Evolutionary conservation across 169 alveolate species (phyloP), one percentile per base, ranked within the genome.

Genomic region (Plasmodium knowlesi): DNA sequence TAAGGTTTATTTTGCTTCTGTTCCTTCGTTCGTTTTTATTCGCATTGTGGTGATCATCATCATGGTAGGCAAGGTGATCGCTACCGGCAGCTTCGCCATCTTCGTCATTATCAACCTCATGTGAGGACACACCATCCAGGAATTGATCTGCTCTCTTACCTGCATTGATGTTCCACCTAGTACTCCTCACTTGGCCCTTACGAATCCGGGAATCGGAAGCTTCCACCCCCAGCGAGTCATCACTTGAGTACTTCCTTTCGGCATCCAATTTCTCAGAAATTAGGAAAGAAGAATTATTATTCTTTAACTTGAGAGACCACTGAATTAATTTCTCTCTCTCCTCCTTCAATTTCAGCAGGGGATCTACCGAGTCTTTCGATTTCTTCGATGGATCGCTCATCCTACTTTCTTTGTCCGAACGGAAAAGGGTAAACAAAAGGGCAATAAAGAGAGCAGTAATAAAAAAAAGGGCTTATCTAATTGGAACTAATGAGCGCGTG

Each of bases 321-420:
- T 88, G 94, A n/a, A 88, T 88, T 88, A 88, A 30, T 78, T 78
- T 78, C 32, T 88, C 94, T 57, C 94, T 88, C 37, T 88, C 94
- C 50, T 88, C 88, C 73, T 88, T 88, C 28, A 88, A 57, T 46
- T 88, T 88, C 67, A 9, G 14, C 34, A 88, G 28, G 46, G 94
- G 89, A n/a, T 88, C 94, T 22, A 22, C 25, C 28, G 25, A 3
- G 9, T 72, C 46, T 46, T 32, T 73, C 74, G 78, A n/a, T 78
- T 32, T 79, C 43, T 53, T 71, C 2, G n/a, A 32, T 54, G 57
- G 12, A 22, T 46, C 94, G 46, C 46, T 72, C 41, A 72, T 25
- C n/a, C 78, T 73, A 16, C 43, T 30, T 8, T 73, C 82, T 43
- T 85, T 72, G 73, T 85, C 78, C 54, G 73, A 30, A 30, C 50